phyloP scores from a whole-genome alignment of 345 rosid genomes.

The Clausena lansium region DNA sequence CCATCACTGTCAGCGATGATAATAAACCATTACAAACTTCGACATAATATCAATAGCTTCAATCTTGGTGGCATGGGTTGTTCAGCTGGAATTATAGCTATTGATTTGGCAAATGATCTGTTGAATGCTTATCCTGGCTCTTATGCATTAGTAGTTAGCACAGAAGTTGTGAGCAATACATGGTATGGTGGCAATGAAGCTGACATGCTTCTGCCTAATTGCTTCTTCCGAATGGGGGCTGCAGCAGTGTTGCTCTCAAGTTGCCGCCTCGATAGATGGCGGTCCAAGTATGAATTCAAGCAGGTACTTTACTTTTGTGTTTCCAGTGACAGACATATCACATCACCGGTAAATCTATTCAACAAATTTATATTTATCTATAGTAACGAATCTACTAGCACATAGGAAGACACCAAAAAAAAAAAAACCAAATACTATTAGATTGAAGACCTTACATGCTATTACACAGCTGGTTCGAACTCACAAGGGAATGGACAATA shows the following conservation, averaged over 20 bases:
- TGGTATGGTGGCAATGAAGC: conserved; percentile 60
- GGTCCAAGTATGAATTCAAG: conserved; percentile 54
- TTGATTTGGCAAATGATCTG: conserved; percentile 62
- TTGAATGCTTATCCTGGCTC: conserved; percentile 48
- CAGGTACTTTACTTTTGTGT: conserved; percentile 31
- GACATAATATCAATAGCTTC: conserved; percentile 61
- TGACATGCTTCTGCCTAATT: conserved; percentile 66
- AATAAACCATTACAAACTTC: conserved; percentile 66
- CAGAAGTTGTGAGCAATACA: conserved; percentile 57
- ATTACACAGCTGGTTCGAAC: conserved; percentile 55
- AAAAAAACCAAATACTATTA: background rate
- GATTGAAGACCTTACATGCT: background rate
- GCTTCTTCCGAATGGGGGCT: conserved; percentile 75
- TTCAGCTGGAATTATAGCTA: conserved; percentile 66
- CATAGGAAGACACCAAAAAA: no score
- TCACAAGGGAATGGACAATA: conserved; percentile 53
- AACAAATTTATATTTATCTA: background rate
- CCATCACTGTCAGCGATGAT: conserved; percentile 73
- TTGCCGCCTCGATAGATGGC: conserved; percentile 50
- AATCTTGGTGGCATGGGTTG: conserved; percentile 88
- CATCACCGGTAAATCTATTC: background rate
- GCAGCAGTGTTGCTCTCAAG: conserved; percentile 70
- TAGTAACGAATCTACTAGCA: background rate
- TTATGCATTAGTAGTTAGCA: conserved; percentile 66
- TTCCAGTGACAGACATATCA: no score